These are phyloP conservation scores for Phytophthora pisi DNA, from an alignment of 352 stramenopile species.

Conservation along the genomic window DNA sequence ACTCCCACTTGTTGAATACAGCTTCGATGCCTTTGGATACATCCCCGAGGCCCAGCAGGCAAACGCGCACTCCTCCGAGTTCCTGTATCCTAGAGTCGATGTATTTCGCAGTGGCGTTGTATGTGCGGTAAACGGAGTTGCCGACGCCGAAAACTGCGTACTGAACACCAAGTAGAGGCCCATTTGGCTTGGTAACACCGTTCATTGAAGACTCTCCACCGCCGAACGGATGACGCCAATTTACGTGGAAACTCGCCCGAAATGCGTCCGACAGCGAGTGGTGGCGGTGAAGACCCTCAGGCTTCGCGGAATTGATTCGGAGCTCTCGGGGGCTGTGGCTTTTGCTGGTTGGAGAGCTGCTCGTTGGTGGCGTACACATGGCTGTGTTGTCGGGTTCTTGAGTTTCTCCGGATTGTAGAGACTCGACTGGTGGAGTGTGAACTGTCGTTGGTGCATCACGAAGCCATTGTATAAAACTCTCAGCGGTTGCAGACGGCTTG, in stretches of 20 bases:
- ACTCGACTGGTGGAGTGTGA: not conserved
- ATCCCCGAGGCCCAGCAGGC: slow-evolving; percentile 87
- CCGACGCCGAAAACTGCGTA: slow-evolving; percentile 90
- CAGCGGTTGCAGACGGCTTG: slow-evolving; percentile 94
- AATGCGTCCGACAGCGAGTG: slow-evolving; percentile 18
- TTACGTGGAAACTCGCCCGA: slow-evolving; percentile 7
- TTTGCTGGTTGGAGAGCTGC: not conserved
- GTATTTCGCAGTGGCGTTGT: slow-evolving; percentile 93
- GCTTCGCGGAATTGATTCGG: slow-evolving; percentile 4
- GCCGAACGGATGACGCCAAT: slow-evolving; percentile 17
- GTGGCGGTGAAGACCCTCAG: slow-evolving; percentile 9
- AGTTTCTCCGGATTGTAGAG: not conserved
- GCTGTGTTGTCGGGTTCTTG: not conserved
- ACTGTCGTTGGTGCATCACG: slow-evolving; percentile 13
- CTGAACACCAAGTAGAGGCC: slow-evolving; percentile 16
- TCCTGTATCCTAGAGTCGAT: slow-evolving; percentile 78
- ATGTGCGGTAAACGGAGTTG: slow-evolving; percentile 95
- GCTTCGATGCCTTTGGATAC: slow-evolving; percentile 87
- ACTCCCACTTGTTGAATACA: slow-evolving; percentile 82
- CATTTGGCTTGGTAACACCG: slow-evolving; percentile 2
- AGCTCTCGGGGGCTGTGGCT: not conserved
- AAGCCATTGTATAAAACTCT: slow-evolving; percentile 88
- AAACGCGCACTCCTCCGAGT: slow-evolving; percentile 74
- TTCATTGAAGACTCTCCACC: not conserved
- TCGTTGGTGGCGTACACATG: slow-evolving; percentile 1